Conservation (phyloP, 768 basidiomycete species). For the Boletus vinaceobasis region DNA sequence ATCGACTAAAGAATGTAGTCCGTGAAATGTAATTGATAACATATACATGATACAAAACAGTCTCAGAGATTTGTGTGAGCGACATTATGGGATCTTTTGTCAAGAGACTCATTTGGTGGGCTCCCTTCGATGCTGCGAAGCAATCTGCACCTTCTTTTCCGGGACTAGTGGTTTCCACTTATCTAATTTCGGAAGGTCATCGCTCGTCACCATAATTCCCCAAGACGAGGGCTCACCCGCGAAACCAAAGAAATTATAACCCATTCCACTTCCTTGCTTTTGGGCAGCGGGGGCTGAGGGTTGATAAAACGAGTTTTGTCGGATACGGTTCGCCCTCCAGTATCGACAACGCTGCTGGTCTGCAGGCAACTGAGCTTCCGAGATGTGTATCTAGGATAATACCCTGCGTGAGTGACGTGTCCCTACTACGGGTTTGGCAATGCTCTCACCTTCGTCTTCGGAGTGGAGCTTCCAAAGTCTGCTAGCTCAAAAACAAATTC, state of each 20-base stretch:
- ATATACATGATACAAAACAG: constrained; percentile 5
- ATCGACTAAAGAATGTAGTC: background rate
- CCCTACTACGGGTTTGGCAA: no score
- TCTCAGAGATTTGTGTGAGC: background rate
- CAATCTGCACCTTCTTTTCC: constrained; percentile 19
- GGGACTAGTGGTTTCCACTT: constrained; percentile 24
- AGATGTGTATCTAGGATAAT: constrained; percentile 18
- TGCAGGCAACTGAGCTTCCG: constrained; percentile 20
- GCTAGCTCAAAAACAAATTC: constrained; percentile 26
- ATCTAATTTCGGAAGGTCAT: constrained; percentile 8
- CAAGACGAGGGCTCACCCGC: constrained; percentile 14
- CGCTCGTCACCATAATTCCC: background rate
- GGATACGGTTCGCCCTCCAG: constrained; percentile 30
- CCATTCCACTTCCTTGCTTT: constrained; percentile 10
- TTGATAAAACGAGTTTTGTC: constrained; percentile 30
- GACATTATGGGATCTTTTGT: background rate
- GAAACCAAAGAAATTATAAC: constrained; percentile 20
- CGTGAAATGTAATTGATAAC: background rate
- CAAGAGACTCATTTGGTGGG: constrained; percentile 1
- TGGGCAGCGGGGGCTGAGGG: constrained; percentile 11
- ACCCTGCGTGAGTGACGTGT: background rate
- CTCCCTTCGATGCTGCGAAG: constrained; percentile 6
- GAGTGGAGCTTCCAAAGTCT: constrained; percentile 22
- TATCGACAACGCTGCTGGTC: constrained; percentile 28
- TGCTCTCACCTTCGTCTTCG: constrained; percentile 29